phyloP scores from a whole-genome alignment of 169 alveolate species.

The Plasmodium gonderi region DNA sequence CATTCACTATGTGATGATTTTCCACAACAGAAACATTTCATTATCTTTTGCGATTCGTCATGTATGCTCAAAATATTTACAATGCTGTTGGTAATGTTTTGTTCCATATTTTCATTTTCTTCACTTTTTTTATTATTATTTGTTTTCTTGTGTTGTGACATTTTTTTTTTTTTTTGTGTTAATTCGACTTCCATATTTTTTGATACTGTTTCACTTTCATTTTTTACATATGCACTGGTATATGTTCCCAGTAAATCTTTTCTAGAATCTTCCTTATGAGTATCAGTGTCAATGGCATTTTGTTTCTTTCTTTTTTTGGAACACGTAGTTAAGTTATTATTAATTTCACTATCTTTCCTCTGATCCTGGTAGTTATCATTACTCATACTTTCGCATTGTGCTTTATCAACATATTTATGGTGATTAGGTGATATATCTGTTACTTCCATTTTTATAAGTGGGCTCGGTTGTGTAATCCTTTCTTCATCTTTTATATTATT shows the following conservation, averaged over 20 bases:
- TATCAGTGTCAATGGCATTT: background rate
- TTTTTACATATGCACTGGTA: background rate
- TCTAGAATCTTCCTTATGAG: background rate
- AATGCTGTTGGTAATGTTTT: background rate
- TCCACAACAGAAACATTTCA: conserved; percentile 69
- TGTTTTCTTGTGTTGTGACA: background rate
- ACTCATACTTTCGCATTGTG: too few species aligned
- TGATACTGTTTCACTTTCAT: background rate
- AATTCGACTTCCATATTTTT: background rate
- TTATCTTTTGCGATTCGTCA: conserved; percentile 14
- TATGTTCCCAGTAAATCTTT: background rate
- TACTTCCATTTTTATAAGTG: background rate
- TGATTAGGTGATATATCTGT: too few species aligned
- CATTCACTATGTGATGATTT: conserved; percentile 45
- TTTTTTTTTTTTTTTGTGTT: background rate
- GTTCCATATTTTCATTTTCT: background rate
- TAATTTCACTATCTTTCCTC: background rate
- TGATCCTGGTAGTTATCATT: background rate
- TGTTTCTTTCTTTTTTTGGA: background rate
- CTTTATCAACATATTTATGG: too few species aligned
- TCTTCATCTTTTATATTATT: background rate
- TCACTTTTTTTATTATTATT: background rate
- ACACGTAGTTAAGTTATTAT: background rate
- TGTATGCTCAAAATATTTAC: conserved; percentile 16
- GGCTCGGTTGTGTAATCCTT: background rate